These are phyloP conservation scores for Tolypocladium paradoxum DNA, from an alignment of 2,329 filamentous ascomycete genomes.

Conservation along the genomic window DNA sequence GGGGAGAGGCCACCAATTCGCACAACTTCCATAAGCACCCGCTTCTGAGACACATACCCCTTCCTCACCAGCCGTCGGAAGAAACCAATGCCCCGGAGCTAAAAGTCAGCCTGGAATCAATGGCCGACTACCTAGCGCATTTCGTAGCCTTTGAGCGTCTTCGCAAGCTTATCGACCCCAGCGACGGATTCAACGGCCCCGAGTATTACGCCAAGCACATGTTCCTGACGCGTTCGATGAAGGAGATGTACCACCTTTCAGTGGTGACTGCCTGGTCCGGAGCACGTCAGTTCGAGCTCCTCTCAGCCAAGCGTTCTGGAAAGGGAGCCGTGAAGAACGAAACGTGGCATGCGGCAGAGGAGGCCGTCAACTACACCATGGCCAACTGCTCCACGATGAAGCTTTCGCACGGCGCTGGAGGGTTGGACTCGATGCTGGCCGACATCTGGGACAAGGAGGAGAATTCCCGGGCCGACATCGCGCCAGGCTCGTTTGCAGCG, in stretches of 20 bases:
- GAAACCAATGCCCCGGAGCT: not conserved
- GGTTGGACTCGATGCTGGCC: constrained; percentile 13
- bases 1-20: constrained; percentile 20
- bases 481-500: constrained; percentile 22
- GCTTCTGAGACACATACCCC: constrained; percentile 6
- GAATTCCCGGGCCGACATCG: constrained; percentile 18
- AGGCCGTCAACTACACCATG: constrained; percentile 17
- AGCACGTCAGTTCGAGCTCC: constrained; percentile 10
- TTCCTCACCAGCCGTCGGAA: not conserved
- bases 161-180: constrained; percentile 21
- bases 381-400: constrained; percentile 22
- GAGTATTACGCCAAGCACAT: constrained; percentile 22
- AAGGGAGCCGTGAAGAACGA: constrained; percentile 7
- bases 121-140: constrained; percentile 19
- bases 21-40: constrained; percentile 21
- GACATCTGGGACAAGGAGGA: constrained; percentile 19
- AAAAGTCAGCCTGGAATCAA: constrained; percentile 8
- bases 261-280: constrained; percentile 1
- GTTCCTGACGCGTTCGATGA: constrained; percentile 11
- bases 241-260: constrained; percentile 8
- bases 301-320: constrained; percentile 9
- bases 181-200: constrained; percentile 21
- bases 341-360: constrained; percentile 12
- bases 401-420: constrained; percentile 20
- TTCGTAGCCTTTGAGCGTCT: constrained; percentile 18